phyloP scores from a whole-genome alignment of 495 filamentous ascomycete genomes.

The Tuber umbilicatum region DNA sequence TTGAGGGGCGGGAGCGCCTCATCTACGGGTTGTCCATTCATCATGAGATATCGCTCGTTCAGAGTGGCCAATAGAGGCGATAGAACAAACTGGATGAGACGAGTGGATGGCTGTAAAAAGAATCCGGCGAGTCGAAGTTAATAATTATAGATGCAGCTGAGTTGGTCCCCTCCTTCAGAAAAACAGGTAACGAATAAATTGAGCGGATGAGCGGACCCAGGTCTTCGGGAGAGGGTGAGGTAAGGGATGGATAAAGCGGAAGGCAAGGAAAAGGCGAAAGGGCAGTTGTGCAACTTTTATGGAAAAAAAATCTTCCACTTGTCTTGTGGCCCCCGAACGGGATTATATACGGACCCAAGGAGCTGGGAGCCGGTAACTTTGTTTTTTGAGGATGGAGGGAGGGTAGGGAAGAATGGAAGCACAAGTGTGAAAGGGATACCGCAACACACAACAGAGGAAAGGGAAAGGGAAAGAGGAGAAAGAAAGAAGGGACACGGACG shows the following conservation, averaged over 20 bases:
- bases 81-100: background rate
- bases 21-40: no score
- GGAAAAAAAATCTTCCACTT: constrained; percentile 1
- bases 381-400: background rate
- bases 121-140: background rate
- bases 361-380: constrained; percentile 4
- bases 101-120: background rate
- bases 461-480: background rate
- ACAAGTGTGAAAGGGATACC: background rate
- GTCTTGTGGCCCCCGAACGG: background rate
- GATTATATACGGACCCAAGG: constrained; percentile 4
- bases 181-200: background rate
- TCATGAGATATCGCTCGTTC: background rate
- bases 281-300: background rate
- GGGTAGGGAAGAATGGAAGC: background rate
- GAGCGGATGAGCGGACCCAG: background rate
- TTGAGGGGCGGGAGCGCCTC: background rate
- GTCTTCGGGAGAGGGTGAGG: background rate
- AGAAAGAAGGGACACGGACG: background rate
- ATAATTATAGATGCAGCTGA: background rate
- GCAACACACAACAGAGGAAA: no score
- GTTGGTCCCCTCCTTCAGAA: background rate
- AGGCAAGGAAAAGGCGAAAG: background rate
- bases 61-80: background rate
- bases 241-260: background rate